Percentiles rank a stretch among this genome's conserved stretches.
These are phyloP conservation scores for Alternaria ethzedia DNA, from an alignment of 2,329 filamentous ascomycete genomes.

Conservation along the genomic window DNA sequence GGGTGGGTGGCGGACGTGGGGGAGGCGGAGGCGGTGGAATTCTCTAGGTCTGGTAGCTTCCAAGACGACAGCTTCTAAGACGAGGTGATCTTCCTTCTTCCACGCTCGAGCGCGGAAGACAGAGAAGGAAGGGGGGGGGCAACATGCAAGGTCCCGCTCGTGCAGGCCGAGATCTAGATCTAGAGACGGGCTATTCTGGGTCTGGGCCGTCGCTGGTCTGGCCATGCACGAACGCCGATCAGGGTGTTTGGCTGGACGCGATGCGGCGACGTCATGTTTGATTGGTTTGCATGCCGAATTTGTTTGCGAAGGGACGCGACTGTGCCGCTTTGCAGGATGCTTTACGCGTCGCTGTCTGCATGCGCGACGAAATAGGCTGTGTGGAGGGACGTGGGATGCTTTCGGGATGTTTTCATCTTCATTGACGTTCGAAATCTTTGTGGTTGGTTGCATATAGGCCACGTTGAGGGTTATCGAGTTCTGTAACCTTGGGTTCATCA, in stretches of 20 bases:
- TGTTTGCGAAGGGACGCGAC: not conserved
- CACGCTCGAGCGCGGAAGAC: too few relatives aligned
- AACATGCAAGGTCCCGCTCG: conserved; percentile 25
- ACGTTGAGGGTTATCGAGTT: not conserved
- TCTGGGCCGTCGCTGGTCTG: not conserved
- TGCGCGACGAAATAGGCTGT: not conserved
- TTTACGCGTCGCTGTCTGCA: not conserved
- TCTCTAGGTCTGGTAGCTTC: not conserved
- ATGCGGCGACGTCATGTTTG: conserved; percentile 10
- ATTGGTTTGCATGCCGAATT: conserved; percentile 12
- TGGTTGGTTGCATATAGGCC: not conserved
- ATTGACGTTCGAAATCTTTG: not conserved
- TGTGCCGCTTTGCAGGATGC: not conserved
- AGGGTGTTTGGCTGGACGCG: not conserved
- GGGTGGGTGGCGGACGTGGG: conserved; percentile 19
- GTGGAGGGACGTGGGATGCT: not conserved
- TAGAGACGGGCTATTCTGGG: too few relatives aligned
- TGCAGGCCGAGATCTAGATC: conserved; percentile 13
- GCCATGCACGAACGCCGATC: conserved; percentile 16
- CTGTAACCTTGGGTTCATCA: not conserved
- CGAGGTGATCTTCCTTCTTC: too few relatives aligned
- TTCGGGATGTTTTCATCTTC: rapidly evolving
- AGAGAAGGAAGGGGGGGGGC: not conserved
- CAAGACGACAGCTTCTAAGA: too few relatives aligned
- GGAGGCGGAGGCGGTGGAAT: conserved; percentile 11